phyloP scores from a whole-genome alignment of 1,139 yeast genomes.

The Saccharomyces pastorianus region DNA sequence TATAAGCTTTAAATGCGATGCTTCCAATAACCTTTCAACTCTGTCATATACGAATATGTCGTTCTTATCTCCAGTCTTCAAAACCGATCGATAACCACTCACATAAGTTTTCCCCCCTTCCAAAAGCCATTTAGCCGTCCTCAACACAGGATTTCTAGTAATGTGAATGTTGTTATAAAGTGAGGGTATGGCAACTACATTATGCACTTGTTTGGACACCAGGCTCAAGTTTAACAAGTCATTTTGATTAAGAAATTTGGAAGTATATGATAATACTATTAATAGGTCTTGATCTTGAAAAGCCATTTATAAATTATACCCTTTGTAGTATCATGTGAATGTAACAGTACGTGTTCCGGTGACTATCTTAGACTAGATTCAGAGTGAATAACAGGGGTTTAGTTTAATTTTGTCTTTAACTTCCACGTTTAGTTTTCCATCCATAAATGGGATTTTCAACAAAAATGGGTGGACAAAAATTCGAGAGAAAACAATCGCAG shows the following conservation, averaged over 20 bases:
- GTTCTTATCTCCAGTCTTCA: slow-evolving; percentile 30
- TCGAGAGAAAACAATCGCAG: neutral
- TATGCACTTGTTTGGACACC: slow-evolving; percentile 11
- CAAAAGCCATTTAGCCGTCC: slow-evolving; percentile 24
- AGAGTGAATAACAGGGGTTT: neutral
- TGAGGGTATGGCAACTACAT: slow-evolving; percentile 14
- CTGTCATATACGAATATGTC: slow-evolving; percentile 32
- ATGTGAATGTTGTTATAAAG: slow-evolving; percentile 28
- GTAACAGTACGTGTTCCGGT: neutral
- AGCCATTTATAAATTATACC: neutral
- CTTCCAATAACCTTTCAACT: slow-evolving; percentile 22
- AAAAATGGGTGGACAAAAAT: neutral
- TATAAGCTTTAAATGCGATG: slow-evolving; percentile 9
- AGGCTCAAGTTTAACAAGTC: slow-evolving; percentile 20
- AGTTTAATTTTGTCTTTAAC: neutral
- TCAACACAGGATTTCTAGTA: slow-evolving; percentile 25
- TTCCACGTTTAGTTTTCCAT: neutral
- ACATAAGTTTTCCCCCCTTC: slow-evolving; percentile 29
- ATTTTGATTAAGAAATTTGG: slow-evolving; percentile 26
- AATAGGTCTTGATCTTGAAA: neutral
- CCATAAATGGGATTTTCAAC: neutral
- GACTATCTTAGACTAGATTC: neutral
- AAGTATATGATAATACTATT: slow-evolving; percentile 3
- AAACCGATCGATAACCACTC: slow-evolving; percentile 24
- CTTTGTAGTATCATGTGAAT: neutral